Conservation (phyloP, 2,329 filamentous ascomycete species). For the Exutisphaerella laricina region DNA sequence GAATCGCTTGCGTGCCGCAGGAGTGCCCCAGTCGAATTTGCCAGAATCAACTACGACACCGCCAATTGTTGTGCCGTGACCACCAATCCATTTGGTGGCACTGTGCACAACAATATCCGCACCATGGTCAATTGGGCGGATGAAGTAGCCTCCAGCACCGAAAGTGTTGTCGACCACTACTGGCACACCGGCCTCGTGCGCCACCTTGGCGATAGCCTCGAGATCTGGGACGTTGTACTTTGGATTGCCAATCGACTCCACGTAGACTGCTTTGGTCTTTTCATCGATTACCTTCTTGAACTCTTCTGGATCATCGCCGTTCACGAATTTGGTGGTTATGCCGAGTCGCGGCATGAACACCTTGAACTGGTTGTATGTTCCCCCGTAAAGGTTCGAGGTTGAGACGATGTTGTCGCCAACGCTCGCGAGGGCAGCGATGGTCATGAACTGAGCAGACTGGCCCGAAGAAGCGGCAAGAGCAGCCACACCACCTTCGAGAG, state of each 20-base stretch:
- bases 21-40: slow-evolving; percentile 88
- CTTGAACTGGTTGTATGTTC: slow-evolving; percentile 97
- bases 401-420: slow-evolving; percentile 90
- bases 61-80: slow-evolving; percentile 81
- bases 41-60: slow-evolving; percentile 82
- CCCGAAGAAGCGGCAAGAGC: slow-evolving; percentile 81
- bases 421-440: slow-evolving; percentile 75
- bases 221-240: slow-evolving; percentile 90
- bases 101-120: slow-evolving; percentile 93
- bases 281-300: slow-evolving; percentile 82
- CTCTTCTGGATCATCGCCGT: slow-evolving; percentile 71
- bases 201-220: slow-evolving; percentile 75
- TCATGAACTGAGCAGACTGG: slow-evolving; percentile 88
- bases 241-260: slow-evolving; percentile 92
- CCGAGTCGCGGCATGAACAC: slow-evolving; percentile 82
- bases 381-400: slow-evolving; percentile 86
- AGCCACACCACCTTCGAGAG: slow-evolving; percentile 84
- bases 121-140: slow-evolving; percentile 80
- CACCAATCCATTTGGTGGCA: slow-evolving; percentile 95
- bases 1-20: slow-evolving; percentile 62
- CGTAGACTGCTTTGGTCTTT: slow-evolving; percentile 84
- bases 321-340: slow-evolving; percentile 80
- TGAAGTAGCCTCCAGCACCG: slow-evolving; percentile 84
- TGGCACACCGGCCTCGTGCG: slow-evolving; percentile 60
- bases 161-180: slow-evolving; percentile 86